A percentile compares a stretch with the other conserved stretches of the same genome.
These are phyloP conservation scores for Leccinum variicolor DNA, from an alignment of 768 basidiomycete species.

Conservation along the genomic window DNA sequence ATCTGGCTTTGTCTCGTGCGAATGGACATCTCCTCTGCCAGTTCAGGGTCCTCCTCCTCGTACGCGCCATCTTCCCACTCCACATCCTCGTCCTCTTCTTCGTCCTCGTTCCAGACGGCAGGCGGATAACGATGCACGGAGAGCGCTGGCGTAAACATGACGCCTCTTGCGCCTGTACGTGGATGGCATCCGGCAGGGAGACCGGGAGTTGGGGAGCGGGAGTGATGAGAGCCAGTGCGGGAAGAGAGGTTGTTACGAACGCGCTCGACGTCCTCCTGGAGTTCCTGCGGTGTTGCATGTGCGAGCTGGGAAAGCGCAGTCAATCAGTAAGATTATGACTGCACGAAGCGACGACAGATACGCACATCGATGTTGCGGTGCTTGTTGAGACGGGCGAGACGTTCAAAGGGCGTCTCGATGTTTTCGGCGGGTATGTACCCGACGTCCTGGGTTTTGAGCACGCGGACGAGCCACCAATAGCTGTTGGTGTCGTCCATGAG, in stretches of 20 bases:
- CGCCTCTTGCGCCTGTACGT: slow-evolving; percentile 39
- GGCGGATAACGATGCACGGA: slow-evolving; percentile 75
- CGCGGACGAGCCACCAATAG: slow-evolving; percentile 99
- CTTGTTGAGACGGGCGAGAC: slow-evolving; percentile 93
- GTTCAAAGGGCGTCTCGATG: slow-evolving; percentile 97
- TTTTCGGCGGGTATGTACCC: slow-evolving; percentile 99
- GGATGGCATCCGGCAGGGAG: slow-evolving; percentile 27
- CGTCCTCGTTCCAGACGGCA: slow-evolving; percentile 79
- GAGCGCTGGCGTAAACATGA: slow-evolving; percentile 70
- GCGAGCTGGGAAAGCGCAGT: slow-evolving; percentile 23
- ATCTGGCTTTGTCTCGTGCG: slow-evolving; percentile 37
- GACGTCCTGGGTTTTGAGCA: slow-evolving; percentile 97
- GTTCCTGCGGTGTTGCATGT: slow-evolving; percentile 45
- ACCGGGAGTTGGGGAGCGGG: slow-evolving; percentile 45
- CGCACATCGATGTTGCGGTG: slow-evolving; percentile 95
- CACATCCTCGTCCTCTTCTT: slow-evolving; percentile 52
- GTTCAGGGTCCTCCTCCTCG: slow-evolving; percentile 63
- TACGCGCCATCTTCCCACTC: slow-evolving; percentile 66
- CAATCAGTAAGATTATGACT: background rate
- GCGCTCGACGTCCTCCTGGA: slow-evolving; percentile 54
- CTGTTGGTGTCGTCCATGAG: slow-evolving; percentile 98
- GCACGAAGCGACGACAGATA: slow-evolving; percentile 9
- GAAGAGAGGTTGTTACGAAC: slow-evolving; percentile 50
- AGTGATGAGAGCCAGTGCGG: slow-evolving; percentile 45
- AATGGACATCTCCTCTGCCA: slow-evolving; percentile 53